Base-by-base conservation (phyloP, 2,329 filamentous ascomycete species). In the Neofusicoccum sp. region DNA sequence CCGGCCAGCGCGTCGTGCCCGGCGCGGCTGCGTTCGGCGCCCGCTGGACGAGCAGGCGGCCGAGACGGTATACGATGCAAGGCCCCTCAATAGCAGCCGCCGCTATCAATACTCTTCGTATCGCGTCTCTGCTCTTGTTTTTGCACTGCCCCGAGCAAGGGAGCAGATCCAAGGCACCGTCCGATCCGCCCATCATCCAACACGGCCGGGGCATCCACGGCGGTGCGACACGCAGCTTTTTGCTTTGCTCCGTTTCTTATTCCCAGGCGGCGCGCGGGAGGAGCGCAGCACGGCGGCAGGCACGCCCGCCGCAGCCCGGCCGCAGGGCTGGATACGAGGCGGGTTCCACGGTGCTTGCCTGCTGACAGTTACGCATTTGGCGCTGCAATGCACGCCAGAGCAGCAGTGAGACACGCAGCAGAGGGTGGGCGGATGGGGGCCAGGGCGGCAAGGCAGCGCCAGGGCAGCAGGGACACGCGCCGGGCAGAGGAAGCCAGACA, bases 251-350 rank as follows among this genome's bases (percentile, higher is more conserved):
- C n/a, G n/a, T n/a, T n/a, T n/a, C n/a, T n/a, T n/a, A n/a, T n/a
- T n/a, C n/a, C n/a, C n/a, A n/a, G n/a, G n/a, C n/a, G n/a, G n/a
- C n/a, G n/a, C n/a, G n/a, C n/a, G n/a, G n/a, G n/a, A n/a, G n/a
- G n/a, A n/a, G n/a, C n/a, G n/a, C n/a, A n/a, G n/a, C n/a, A n/a
- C n/a, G n/a, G n/a, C n/a, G n/a, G n/a, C n/a, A n/a, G n/a, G n/a
- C n/a, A n/a, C n/a, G n/a, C n/a, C n/a, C n/a, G n/a, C n/a, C n/a
- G n/a, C n/a, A n/a, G n/a, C 16, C 9, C 16, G 14, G 26, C 26
- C 51, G 36, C 51, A 56, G 36, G 51, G 51, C 51, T 56, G 51
- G 51, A 56, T 56, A 56, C 51, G 51, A 43, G 26, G 51, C 24
- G 26, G 26, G 51, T 43, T 43, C n/a, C 47, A 36, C 47, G 16